These are phyloP conservation scores for Allomyces arbusculus DNA, from an alignment of 192 early-diverging fungal genomes.

Conservation along the genomic window DNA sequence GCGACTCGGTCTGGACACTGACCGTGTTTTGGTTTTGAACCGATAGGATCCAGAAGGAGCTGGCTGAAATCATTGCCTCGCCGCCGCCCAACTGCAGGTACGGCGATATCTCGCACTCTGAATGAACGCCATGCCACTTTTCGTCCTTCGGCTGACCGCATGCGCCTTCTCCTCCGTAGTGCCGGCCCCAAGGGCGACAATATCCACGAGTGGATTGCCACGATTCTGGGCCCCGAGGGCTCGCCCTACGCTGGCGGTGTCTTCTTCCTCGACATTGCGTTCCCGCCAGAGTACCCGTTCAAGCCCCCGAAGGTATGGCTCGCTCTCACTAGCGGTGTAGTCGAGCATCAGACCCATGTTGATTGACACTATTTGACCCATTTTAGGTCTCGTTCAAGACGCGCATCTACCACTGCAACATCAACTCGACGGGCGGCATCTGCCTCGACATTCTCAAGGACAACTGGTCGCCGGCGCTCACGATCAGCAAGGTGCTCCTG, in stretches of 20 bases:
- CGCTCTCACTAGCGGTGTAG: neutral
- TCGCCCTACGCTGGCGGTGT: conserved; percentile 80
- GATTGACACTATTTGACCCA: neutral
- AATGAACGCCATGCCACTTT: no score
- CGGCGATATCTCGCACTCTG: neutral
- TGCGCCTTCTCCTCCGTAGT: conserved; percentile 16
- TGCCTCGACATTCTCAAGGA: conserved; percentile 91
- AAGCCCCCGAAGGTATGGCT: conserved; percentile 65
- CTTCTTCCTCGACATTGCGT: conserved; percentile 82
- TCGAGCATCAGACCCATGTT: no score
- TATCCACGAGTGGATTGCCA: conserved; percentile 88
- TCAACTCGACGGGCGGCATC: conserved; percentile 74
- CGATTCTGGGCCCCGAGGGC: conserved; percentile 70
- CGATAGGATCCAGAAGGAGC: conserved; percentile 79
- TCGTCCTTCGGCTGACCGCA: no score
- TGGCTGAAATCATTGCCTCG: conserved; percentile 87
- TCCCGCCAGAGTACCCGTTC: conserved; percentile 88
- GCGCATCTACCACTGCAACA: conserved; percentile 93
- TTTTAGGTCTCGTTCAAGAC: conserved; percentile 66
- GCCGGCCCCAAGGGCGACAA: conserved; percentile 93
- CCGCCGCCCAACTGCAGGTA: conserved; percentile 82
- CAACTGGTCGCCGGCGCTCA: conserved; percentile 90
- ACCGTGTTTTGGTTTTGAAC: conserved; percentile 1
- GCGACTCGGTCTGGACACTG: no score
- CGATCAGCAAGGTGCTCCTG: conserved; percentile 87